phyloP scores from a whole-genome alignment of 306 rosid species.

The Phaseolus lunatus region DNA sequence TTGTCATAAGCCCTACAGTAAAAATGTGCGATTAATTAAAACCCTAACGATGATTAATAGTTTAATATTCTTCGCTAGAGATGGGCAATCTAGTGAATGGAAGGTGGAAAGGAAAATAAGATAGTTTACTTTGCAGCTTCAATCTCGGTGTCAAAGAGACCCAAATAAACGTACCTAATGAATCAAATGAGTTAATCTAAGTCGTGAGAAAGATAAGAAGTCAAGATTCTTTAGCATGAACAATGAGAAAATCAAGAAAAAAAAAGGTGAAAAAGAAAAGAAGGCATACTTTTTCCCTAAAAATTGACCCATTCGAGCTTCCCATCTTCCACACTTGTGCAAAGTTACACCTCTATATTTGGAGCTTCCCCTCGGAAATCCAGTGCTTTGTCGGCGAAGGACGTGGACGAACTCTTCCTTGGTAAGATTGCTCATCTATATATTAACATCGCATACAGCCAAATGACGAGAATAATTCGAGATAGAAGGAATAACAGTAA shows the following conservation, averaged over 20 bases:
- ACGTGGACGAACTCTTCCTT: slow-evolving; percentile 99
- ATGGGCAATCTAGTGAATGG: slow-evolving; percentile 31
- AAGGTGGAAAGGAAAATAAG: background rate
- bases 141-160: slow-evolving; percentile 90
- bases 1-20: slow-evolving; percentile 90
- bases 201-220: background rate
- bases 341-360: slow-evolving; percentile 98
- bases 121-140: slow-evolving; percentile 71
- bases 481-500: background rate
- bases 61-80: slow-evolving; percentile 2
- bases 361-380: slow-evolving; percentile 98
- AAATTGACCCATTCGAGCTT: slow-evolving; percentile 98
- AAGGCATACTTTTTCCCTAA: slow-evolving; percentile 85
- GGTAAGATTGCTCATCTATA: slow-evolving; percentile 95
- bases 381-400: slow-evolving; percentile 99
- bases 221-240: background rate
- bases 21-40: slow-evolving; percentile 17
- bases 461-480: slow-evolving; percentile 15
- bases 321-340: slow-evolving; percentile 99
- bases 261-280: background rate
- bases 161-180: slow-evolving; percentile 91
- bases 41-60: slow-evolving; percentile 23
- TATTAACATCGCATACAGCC: slow-evolving; percentile 16
- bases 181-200: slow-evolving; percentile 31
- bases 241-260: background rate